phyloP scores from a whole-genome alignment of 495 filamentous ascomycete species.

The Sporormia fimetaria region DNA sequence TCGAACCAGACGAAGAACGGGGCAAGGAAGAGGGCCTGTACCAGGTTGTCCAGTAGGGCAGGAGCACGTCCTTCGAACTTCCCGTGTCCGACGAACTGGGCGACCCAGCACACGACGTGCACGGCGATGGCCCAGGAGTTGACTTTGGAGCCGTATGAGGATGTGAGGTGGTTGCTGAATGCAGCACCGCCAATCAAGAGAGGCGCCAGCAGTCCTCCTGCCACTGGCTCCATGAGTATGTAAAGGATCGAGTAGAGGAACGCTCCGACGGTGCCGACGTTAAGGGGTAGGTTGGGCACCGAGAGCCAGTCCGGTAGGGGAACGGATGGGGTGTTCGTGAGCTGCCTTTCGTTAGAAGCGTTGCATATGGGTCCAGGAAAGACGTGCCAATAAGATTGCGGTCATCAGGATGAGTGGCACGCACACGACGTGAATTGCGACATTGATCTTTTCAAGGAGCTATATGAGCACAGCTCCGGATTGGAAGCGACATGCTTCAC shows the following conservation, averaged over 20 bases:
- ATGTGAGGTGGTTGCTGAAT: constrained; percentile 60
- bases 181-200: constrained; percentile 63
- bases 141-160: constrained; percentile 49
- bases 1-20: constrained; percentile 99
- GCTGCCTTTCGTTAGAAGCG: constrained; percentile 37
- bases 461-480: constrained; percentile 5
- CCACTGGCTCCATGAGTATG: constrained; percentile 86
- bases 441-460: constrained; percentile 47
- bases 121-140: constrained; percentile 61
- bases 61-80: constrained; percentile 80
- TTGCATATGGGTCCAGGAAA: background rate
- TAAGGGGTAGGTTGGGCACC: constrained; percentile 66
- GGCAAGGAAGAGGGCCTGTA: constrained; percentile 85
- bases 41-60: constrained; percentile 77
- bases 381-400: constrained; percentile 61
- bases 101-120: constrained; percentile 66
- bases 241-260: constrained; percentile 69
- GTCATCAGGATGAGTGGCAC: constrained; percentile 78
- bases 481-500: background rate
- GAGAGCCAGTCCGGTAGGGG: constrained; percentile 57
- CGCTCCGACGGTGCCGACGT: constrained; percentile 64
- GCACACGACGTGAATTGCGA: constrained; percentile 81
- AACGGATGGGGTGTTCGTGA: constrained; percentile 63
- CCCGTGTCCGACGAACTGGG: constrained; percentile 87
- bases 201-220: constrained; percentile 60